Evolutionary conservation across 768 basidiomycete species (phyloP).

Genomic region (Rhodosporidiobolus sp.): DNA sequence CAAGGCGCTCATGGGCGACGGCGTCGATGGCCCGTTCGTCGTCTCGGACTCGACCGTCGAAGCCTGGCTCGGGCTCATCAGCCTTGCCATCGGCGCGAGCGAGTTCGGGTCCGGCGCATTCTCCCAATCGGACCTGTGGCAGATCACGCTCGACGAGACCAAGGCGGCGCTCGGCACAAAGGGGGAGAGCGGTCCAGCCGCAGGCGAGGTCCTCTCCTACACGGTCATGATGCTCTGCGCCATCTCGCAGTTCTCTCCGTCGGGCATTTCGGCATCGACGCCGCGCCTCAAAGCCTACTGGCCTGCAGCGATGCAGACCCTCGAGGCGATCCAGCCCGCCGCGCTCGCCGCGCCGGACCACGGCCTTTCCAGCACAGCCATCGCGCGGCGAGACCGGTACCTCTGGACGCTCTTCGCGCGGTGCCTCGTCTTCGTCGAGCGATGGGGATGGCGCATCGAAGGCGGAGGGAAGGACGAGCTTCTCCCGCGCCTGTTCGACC

Average conservation of each 20-base stretch:
- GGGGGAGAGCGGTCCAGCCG: conserved; percentile 27
- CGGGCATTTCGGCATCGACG: conserved; percentile 53
- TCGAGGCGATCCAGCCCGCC: conserved; percentile 60
- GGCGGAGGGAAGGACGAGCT: conserved; percentile 57
- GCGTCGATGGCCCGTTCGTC: not conserved
- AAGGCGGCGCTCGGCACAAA: not conserved
- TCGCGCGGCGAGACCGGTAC: conserved; percentile 67
- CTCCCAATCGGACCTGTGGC: conserved; percentile 31
- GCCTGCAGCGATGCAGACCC: conserved; percentile 61
- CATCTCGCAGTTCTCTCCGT: conserved; percentile 70
- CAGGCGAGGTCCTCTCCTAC: conserved; percentile 67
- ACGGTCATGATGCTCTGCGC: conserved; percentile 66
- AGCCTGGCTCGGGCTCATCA: conserved; percentile 71
- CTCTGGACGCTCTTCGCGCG: conserved; percentile 65
- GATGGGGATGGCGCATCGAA: conserved; percentile 72
- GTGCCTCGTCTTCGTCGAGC: conserved; percentile 66
- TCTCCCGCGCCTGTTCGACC: conserved; percentile 63
- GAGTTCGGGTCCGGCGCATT: not conserved
- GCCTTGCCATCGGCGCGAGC: conserved; percentile 52
- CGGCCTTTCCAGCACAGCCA: conserved; percentile 46
- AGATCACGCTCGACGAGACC: conserved; percentile 26
- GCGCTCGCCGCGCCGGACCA: conserved; percentile 53
- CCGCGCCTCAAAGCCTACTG: conserved; percentile 61
- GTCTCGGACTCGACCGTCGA: conserved; percentile 53
- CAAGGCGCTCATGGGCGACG: conserved; percentile 33